These are phyloP conservation scores for Acidomyces sp. DNA, from an alignment of 495 filamentous ascomycete species.

Conservation along the genomic window DNA sequence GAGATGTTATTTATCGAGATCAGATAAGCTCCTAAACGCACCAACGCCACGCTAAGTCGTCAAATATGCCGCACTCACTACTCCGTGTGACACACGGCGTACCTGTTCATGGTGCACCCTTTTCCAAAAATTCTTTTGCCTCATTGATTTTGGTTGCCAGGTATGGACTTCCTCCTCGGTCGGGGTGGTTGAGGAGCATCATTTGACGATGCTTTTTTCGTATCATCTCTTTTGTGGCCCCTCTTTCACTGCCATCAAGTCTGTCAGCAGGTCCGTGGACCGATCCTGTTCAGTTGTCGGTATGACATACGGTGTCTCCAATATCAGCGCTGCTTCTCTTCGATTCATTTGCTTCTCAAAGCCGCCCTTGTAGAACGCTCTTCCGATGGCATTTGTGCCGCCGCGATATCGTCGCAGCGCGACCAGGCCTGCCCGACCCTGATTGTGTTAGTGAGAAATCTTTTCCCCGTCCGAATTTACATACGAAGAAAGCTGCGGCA, in stretches of 20 bases:
- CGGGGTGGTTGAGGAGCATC: constrained; percentile 96
- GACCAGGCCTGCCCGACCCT: constrained; percentile 86
- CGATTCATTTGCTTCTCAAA: constrained; percentile 91
- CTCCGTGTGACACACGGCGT: constrained; percentile 2
- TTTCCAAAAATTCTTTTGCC: constrained; percentile 92
- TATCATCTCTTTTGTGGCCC: constrained; percentile 76
- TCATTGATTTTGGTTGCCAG: constrained; percentile 96
- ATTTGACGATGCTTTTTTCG: constrained; percentile 92
- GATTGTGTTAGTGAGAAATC: constrained; percentile 1
- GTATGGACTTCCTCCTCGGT: constrained; percentile 93
- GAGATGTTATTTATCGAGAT: no score
- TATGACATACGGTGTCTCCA: constrained; percentile 68
- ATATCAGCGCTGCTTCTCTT: constrained; percentile 78
- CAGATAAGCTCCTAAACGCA: no score
- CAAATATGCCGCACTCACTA: constrained; percentile 4
- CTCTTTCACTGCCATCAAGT: constrained; percentile 51
- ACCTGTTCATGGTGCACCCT: constrained; percentile 29
- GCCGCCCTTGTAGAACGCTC: constrained; percentile 91
- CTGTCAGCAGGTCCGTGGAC: not conserved
- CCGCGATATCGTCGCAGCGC: constrained; percentile 73
- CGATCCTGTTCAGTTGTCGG: not conserved
- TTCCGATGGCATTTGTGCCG: constrained; percentile 47
- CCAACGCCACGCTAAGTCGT: constrained; percentile 25
- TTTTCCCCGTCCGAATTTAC: constrained; percentile 22
- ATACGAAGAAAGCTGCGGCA: constrained; percentile 35